A percentile compares a stretch with the other conserved stretches of the same genome.
These are phyloP conservation scores for Sugiyamaella lignohabitans DNA, from an alignment of 805 yeast genomes.

Conservation along the genomic window DNA sequence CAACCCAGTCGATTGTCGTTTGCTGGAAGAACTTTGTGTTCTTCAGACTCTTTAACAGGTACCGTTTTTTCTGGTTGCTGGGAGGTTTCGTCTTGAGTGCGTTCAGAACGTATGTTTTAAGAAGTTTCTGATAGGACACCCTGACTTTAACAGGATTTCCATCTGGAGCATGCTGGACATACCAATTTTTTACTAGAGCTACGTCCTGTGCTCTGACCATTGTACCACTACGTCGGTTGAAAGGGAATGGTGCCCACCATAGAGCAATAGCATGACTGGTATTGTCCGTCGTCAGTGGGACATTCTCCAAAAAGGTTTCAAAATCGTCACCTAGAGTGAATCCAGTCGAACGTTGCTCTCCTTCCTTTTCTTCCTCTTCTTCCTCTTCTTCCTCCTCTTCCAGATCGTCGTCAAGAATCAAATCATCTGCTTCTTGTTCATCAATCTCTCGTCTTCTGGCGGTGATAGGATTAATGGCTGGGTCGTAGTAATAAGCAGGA, in stretches of 20 bases:
- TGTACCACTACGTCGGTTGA: constrained; percentile 63
- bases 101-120: constrained; percentile 68
- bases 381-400: constrained; percentile 36
- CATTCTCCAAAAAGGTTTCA: constrained; percentile 35
- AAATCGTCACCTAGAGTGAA: constrained; percentile 36
- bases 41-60: constrained; percentile 58
- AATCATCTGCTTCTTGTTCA: constrained; percentile 13
- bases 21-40: constrained; percentile 85
- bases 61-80: constrained; percentile 44
- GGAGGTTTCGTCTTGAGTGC: constrained; percentile 50
- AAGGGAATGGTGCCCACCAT: constrained; percentile 83
- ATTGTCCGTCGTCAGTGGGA: constrained; percentile 41
- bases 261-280: constrained; percentile 51
- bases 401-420: constrained; percentile 26
- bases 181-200: constrained; percentile 77
- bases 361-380: not conserved
- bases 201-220: constrained; percentile 86
- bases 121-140: constrained; percentile 82
- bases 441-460: constrained; percentile 18
- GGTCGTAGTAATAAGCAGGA: constrained; percentile 52
- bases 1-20: constrained; percentile 95
- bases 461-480: constrained; percentile 50
- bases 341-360: no score
- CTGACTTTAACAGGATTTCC: constrained; percentile 67
- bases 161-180: constrained; percentile 55